Conservation (phyloP, 2,329 filamentous ascomycete genomes). For the Paecilomyces sp. region DNA sequence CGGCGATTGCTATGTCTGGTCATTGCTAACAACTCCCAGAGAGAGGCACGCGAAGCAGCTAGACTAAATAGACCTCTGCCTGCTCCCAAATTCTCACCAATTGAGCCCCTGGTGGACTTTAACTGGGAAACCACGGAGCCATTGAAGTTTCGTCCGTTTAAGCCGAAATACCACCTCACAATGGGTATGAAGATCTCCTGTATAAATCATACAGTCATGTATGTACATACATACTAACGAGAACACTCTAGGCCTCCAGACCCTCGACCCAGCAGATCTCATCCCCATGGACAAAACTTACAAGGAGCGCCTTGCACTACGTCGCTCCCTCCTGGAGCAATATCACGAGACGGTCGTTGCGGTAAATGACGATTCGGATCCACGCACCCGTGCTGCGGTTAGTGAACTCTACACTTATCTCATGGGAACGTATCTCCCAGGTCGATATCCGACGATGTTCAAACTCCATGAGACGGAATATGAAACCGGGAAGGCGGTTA, state of each 20-base stretch:
- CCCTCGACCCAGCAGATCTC: constrained; percentile 46
- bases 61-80: constrained; percentile 2
- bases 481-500: constrained; percentile 15
- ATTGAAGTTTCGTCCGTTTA: constrained; percentile 50
- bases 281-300: constrained; percentile 56
- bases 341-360: constrained; percentile 35
- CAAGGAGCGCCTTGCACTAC: constrained; percentile 42
- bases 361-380: constrained; percentile 30
- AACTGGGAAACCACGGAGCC: constrained; percentile 46
- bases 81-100: constrained; percentile 16
- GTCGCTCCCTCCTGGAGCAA: constrained; percentile 39
- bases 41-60: neutral
- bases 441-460: constrained; percentile 51
- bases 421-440: constrained; percentile 48
- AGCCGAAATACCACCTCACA: constrained; percentile 55
- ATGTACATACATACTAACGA: neutral
- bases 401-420: constrained; percentile 53
- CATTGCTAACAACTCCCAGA: neutral
- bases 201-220: neutral
- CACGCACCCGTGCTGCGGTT: constrained; percentile 40
- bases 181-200: constrained; percentile 44
- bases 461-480: constrained; percentile 22
- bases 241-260: constrained; percentile 43
- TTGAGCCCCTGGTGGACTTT: constrained; percentile 42
- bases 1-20: too few species aligned